Evolutionary conservation across 805 yeast species (phyloP).

Genomic region (Torulaspora maleeae): DNA sequence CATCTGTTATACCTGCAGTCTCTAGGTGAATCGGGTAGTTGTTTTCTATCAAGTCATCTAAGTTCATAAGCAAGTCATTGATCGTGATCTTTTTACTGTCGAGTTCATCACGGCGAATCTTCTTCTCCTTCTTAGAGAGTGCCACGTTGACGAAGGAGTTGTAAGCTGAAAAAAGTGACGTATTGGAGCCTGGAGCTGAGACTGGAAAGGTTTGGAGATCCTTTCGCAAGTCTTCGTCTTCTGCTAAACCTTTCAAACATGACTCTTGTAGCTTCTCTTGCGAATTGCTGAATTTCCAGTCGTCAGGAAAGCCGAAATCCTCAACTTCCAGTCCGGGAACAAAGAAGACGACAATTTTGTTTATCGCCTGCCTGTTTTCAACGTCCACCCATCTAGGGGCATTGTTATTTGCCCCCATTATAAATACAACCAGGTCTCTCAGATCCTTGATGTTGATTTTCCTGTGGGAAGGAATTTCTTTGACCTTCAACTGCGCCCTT

Average conservation of each 20-base stretch:
- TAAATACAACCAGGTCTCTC: conserved; percentile 44
- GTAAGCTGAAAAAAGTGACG: conserved; percentile 49
- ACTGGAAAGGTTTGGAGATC: conserved; percentile 42
- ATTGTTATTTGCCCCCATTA: conserved; percentile 39
- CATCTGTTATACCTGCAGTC: conserved; percentile 18
- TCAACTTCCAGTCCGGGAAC: conserved; percentile 58
- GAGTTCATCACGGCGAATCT: conserved; percentile 33
- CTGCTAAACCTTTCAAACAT: conserved; percentile 8
- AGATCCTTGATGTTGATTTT: conserved; percentile 39
- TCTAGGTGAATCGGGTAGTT: conserved; percentile 60
- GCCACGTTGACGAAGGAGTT: conserved; percentile 55
- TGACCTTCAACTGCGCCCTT: conserved; percentile 35
- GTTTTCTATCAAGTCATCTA: conserved; percentile 45
- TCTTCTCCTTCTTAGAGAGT: conserved; percentile 52
- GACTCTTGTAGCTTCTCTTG: conserved; percentile 6
- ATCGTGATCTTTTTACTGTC: conserved; percentile 39
- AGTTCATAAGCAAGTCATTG: conserved; percentile 49
- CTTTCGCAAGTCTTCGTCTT: conserved; percentile 4
- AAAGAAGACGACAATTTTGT: conserved; percentile 53
- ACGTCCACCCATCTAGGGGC: conserved; percentile 50
- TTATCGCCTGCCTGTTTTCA: conserved; percentile 42
- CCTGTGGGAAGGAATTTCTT: conserved; percentile 27
- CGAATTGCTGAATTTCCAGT: conserved; percentile 16
- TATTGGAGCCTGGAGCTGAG: conserved; percentile 62
- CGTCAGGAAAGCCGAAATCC: conserved; percentile 37